Evolutionary conservation across 2,329 filamentous ascomycete genomes (phyloP), one percentile per base, ranked within the genome.

Genomic region (Lithohypha guttulata): DNA sequence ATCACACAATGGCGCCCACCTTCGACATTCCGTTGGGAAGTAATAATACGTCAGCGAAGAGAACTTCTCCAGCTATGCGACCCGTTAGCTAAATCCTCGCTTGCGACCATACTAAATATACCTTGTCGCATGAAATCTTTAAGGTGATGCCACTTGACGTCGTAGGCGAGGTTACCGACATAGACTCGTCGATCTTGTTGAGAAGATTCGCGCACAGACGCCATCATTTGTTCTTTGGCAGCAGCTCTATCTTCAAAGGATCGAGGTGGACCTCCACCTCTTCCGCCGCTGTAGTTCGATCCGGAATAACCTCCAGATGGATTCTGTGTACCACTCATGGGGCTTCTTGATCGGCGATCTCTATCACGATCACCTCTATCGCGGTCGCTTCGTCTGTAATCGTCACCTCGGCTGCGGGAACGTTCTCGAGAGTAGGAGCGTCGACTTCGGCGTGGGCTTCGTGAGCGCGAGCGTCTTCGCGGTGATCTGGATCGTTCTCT

Each of bases 1-100:
- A 79, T 82, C 81, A 87, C 74, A 71, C 78, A 73, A 83, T 82
- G 75, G 80, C 79, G 86, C 84, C 85, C 87, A 96, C 89, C 89
- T 98, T 98, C 84, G 89, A 96, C 91, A 98, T 98, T 87, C 91
- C 91, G 77, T 98, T 98, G 61, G 91, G 91, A 81, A 98, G 86
- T 67, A 94, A 75, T 69, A 98, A 80, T 62, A 98, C 91, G 76
- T 98, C 91, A 72, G 91, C 91, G 71, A 94, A 98, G 71, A 96
- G 79, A 65, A 98, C 91, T 68, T 96, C 89, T 76, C 91, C 91
- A 71, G 91, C 91, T 96, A 67, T 55, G 59, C 51, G 26, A 46
- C 46, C 47, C 42, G 34, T 49, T 56, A 64, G 56, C 64, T 60
- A 53, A 15, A 20, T 47, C 25, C 19, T 23, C 9, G 14, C 32